These are phyloP conservation scores for Phialophora expanda DNA, from an alignment of 2,329 filamentous ascomycete genomes.

Conservation along the genomic window DNA sequence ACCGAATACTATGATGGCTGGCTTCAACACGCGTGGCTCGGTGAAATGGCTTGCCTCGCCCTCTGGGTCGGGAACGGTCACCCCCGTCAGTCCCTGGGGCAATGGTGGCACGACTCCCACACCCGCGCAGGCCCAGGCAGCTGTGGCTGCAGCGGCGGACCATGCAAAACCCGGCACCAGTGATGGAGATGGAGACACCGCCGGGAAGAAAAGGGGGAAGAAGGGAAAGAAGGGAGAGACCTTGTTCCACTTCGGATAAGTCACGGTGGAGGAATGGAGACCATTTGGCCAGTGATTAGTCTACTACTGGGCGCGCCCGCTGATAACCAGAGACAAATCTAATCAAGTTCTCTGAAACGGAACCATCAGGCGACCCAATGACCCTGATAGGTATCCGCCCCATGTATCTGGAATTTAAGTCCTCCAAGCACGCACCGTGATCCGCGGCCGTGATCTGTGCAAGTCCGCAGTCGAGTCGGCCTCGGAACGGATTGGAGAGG, in stretches of 20 bases:
- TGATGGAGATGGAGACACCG: conserved; percentile 38
- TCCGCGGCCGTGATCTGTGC: background rate
- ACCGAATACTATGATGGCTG: conserved; percentile 58
- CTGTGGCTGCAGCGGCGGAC: conserved; percentile 18
- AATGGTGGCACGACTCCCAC: conserved; percentile 37
- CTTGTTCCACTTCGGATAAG: conserved; percentile 48
- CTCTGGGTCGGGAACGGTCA: conserved; percentile 43
- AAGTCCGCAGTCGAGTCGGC: background rate
- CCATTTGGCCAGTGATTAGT: background rate
- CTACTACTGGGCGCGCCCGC: background rate
- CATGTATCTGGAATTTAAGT: background rate
- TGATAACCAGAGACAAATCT: background rate
- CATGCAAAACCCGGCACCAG: conserved; percentile 35
- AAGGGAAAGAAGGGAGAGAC: conserved; percentile 51
- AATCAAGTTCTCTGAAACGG: background rate
- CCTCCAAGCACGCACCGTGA: background rate
- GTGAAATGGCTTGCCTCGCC: conserved; percentile 49
- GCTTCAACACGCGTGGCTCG: conserved; percentile 52
- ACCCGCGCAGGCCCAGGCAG: conserved; percentile 31
- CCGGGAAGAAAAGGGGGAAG: conserved; percentile 40
- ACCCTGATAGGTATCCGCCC: background rate
- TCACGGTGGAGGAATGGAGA: background rate
- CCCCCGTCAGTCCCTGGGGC: conserved; percentile 48
- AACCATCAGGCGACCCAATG: background rate
- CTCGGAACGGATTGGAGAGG: background rate